phyloP scores from a whole-genome alignment of 1,139 yeast species.

The Blastobotrys arbuscula region DNA sequence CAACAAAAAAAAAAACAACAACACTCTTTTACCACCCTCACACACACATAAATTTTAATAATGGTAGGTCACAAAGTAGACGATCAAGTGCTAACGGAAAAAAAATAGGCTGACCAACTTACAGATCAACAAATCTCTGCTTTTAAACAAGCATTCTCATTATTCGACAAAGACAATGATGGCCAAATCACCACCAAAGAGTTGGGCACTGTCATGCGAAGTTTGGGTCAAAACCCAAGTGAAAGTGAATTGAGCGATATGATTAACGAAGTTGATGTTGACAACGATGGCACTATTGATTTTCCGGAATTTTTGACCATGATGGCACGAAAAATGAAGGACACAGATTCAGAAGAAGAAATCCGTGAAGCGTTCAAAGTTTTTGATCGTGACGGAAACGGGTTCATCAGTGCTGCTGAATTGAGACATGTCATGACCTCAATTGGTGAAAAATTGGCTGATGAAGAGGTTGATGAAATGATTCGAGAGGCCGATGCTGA shows the following conservation, averaged over 20 bases:
- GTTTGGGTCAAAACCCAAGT: conserved; percentile 93
- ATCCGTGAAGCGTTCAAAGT: conserved; percentile 97
- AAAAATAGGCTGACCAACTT: conserved; percentile 65
- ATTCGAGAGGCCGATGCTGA: conserved; percentile 92
- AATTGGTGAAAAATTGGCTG: conserved; percentile 92
- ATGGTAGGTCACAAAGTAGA: background rate
- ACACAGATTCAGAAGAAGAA: conserved; percentile 95
- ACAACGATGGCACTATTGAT: conserved; percentile 92
- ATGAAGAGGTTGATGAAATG: conserved; percentile 96
- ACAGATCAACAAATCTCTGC: conserved; percentile 96
- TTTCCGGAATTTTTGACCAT: conserved; percentile 68
- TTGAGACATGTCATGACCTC: conserved; percentile 94
- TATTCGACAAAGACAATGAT: conserved; percentile 93
- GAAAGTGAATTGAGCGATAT: conserved; percentile 93
- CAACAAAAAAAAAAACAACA: background rate
- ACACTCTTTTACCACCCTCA: background rate
- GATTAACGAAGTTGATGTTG: conserved; percentile 94
- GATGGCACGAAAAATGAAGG: conserved; percentile 96
- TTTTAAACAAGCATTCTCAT: conserved; percentile 94
- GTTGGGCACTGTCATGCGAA: conserved; percentile 97
- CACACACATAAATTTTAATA: background rate
- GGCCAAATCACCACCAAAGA: conserved; percentile 89
- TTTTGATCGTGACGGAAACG: conserved; percentile 90
- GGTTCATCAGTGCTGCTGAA: conserved; percentile 93
- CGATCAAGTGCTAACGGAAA: background rate